Conservation (phyloP, 306 rosid genomes). For the Quercus alba region DNA sequence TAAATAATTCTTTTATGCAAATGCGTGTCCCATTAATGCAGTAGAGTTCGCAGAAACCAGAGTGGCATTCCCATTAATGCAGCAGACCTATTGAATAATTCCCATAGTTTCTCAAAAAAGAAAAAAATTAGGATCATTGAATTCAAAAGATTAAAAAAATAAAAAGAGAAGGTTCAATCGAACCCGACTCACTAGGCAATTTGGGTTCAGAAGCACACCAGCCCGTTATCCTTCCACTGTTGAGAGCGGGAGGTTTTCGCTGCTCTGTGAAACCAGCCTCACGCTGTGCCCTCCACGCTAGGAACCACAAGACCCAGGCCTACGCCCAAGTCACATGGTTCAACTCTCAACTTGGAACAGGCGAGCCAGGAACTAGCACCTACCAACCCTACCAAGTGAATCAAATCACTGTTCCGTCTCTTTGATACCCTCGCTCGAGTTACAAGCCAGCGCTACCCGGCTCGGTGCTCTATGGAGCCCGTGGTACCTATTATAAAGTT, state of each 20-base stretch:
- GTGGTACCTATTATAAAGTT: too few relatives aligned
- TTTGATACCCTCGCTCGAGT: not conserved
- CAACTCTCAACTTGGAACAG: not conserved
- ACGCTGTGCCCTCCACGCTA: not conserved
- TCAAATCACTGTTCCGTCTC: not conserved
- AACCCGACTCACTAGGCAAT: too few relatives aligned
- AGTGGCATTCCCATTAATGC: too few relatives aligned
- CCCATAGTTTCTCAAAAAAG: too few relatives aligned
- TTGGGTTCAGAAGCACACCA: not conserved
- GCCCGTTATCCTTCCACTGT: conserved; percentile 4
- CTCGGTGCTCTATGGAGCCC: not conserved
- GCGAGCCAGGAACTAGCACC: not conserved
- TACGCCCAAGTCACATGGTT: not conserved
- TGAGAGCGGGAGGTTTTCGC: not conserved
- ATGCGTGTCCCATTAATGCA: too few relatives aligned
- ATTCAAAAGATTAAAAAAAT: too few relatives aligned
- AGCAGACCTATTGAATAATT: too few relatives aligned
- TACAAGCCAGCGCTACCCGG: not conserved
- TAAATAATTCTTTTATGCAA: too few relatives aligned
- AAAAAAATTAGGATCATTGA: too few relatives aligned
- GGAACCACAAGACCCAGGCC: not conserved
- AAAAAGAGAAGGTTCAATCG: too few relatives aligned
- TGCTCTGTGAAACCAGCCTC: conserved; percentile 11
- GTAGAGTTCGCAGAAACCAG: too few relatives aligned
- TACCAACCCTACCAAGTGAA: not conserved